Conservation (phyloP, 2,329 filamentous ascomycete genomes). For the Harringtonia aguacate region DNA sequence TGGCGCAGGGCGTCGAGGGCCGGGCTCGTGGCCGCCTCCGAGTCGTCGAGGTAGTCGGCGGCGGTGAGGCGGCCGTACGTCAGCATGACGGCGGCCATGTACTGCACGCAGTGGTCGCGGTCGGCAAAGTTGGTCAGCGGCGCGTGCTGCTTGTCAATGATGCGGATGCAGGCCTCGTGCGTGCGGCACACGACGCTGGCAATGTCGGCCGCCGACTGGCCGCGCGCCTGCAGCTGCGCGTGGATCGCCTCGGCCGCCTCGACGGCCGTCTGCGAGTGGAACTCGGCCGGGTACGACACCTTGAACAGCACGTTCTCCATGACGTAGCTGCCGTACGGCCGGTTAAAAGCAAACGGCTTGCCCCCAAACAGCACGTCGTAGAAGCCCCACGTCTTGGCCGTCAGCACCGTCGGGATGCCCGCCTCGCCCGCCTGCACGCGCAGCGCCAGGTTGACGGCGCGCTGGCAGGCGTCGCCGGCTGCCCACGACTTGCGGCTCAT, state of each 20-base stretch:
- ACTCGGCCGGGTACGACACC: slow-evolving; percentile 77
- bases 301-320: slow-evolving; percentile 99
- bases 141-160: slow-evolving; percentile 89
- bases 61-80: slow-evolving; percentile 89
- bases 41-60: slow-evolving; percentile 84
- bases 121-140: slow-evolving; percentile 99
- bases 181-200: slow-evolving; percentile 89
- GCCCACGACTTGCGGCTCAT: slow-evolving; percentile 99
- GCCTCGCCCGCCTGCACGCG: slow-evolving; percentile 88
- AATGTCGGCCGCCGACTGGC: slow-evolving; percentile 90
- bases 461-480: slow-evolving; percentile 94
- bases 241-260: slow-evolving; percentile 87
- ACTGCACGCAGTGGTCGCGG: slow-evolving; percentile 98
- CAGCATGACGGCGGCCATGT: slow-evolving; percentile 97
- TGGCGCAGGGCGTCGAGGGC: slow-evolving; percentile 86
- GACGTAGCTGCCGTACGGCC: slow-evolving; percentile 93
- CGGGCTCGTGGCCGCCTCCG: slow-evolving; percentile 80
- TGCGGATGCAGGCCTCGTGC: slow-evolving; percentile 95
- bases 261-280: slow-evolving; percentile 97
- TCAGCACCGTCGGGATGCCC: slow-evolving; percentile 85
- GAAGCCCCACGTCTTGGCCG: slow-evolving; percentile 91
- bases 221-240: slow-evolving; percentile 68
- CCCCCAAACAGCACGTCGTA: slow-evolving; percentile 97
- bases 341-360: slow-evolving; percentile 92
- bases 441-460: slow-evolving; percentile 80